These are phyloP conservation scores for Bifiguratus adelaidae DNA, from an alignment of 192 early-diverging fungal species.

Conservation along the genomic window DNA sequence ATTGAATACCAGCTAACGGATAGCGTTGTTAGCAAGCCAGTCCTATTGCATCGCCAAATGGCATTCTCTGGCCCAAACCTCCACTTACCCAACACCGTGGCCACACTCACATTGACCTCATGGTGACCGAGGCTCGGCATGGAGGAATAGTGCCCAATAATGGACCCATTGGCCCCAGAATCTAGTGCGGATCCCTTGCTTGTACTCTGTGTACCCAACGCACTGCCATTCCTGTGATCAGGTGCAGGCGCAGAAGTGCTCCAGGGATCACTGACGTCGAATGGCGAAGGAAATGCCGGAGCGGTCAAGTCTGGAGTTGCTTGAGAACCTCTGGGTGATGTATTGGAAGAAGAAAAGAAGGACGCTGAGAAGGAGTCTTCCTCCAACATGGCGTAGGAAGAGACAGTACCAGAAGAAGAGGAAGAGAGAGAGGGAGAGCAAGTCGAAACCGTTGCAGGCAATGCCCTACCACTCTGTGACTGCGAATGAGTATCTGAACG, in stretches of 20 bases:
- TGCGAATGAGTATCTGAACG: no score
- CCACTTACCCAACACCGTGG: not conserved
- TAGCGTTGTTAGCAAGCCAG: not conserved
- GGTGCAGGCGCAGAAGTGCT: not conserved
- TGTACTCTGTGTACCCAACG: no score
- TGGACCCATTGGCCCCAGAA: no score
- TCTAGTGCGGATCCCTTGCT: no score
- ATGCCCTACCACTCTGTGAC: no score
- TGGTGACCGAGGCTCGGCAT: not conserved
- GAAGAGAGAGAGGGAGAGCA: no score
- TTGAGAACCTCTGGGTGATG: not conserved
- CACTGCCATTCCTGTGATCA: not conserved
- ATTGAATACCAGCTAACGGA: slow-evolving; percentile 21
- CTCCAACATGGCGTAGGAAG: slow-evolving; percentile 2
- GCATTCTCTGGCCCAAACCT: not conserved
- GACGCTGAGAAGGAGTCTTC: not conserved
- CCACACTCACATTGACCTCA: not conserved
- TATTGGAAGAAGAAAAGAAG: not conserved
- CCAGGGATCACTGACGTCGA: not conserved
- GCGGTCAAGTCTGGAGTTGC: not conserved
- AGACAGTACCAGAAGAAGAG: no score
- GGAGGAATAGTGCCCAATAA: not conserved
- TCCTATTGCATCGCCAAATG: not conserved
- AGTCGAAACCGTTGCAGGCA: no score
- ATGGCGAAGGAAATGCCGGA: not conserved